Evolutionary conservation across 257 asterid genomes (phyloP), one percentile per base, ranked within the genome.

Genomic region (Capsicum rhomboideum): DNA sequence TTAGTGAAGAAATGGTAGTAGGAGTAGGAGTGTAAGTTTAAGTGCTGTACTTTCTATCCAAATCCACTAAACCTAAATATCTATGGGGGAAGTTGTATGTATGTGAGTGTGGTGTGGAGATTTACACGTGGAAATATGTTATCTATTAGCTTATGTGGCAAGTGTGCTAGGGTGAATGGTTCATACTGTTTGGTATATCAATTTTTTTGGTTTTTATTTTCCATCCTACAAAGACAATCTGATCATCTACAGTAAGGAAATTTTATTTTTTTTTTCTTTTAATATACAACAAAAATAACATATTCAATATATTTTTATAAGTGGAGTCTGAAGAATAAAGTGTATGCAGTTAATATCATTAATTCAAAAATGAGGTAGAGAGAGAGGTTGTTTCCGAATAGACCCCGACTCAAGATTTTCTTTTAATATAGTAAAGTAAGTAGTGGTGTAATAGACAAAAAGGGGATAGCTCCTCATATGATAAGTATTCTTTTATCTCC

Each of bases 81-180:
- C 79, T 13, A 20, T 50, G 71, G 53, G 6, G 89, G 34, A 58
- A 84, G 0, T 12, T 69, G 16, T 74, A 80, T 85, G 84, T 40
- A 21, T 59, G 49, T 81, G 61, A 83, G n/a, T 86, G 93, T 89
- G 97, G 95, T 85, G 58, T 68, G 83, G 61, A 80, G 82, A 83
- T 85, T 77, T 92, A 93, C 97, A 92, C 94, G 96, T 93, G 92
- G 93, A 86, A 72, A 21, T 84, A 79, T 72, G 82, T 83, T 91
- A 90, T 92, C 95, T 86, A 6, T 31, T n/a, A 85, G 64, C 85
- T 82, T 46, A 29, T 14, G 84, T 82, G 78, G 84, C 78, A 44
- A 21, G 0, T 82, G 28, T 26, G 37, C 6, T 56, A 6, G 49
- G 80, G 13, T 75, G 81, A 75, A 49, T 50, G 81, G 81, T 16